Conservation (phyloP, 495 filamentous ascomycete species). For the Penicillium desertorum region DNA sequence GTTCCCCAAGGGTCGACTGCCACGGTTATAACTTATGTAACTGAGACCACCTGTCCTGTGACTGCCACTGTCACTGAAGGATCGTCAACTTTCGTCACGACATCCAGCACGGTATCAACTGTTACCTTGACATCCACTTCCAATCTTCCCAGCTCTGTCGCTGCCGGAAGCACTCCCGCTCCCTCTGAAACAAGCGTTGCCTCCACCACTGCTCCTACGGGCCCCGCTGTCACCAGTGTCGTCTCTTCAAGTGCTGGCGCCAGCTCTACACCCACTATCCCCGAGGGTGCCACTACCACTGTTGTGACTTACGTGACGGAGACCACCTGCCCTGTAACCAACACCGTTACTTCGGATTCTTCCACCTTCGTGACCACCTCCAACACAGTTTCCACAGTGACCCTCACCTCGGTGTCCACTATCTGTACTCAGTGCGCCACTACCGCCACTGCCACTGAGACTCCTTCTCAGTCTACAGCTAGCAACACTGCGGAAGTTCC, state of each 20-base stretch:
- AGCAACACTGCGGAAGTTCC: slow-evolving; percentile 13
- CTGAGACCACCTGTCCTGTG: slow-evolving; percentile 46
- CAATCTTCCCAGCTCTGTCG: slow-evolving; percentile 10
- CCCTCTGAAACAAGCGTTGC: slow-evolving; percentile 10
- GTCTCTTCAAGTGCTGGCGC: slow-evolving; percentile 17
- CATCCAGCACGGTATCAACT: slow-evolving; percentile 43
- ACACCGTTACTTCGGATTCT: slow-evolving; percentile 16
- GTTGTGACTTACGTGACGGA: slow-evolving; percentile 37
- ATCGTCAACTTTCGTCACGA: slow-evolving; percentile 33
- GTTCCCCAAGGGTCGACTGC: slow-evolving; percentile 22
- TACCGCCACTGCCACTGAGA: background rate
- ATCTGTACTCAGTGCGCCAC: slow-evolving; percentile 37
- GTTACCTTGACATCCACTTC: slow-evolving; percentile 31
- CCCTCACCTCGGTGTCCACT: slow-evolving; percentile 39
- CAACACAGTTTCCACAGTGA: slow-evolving; percentile 40
- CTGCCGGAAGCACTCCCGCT: slow-evolving; percentile 10
- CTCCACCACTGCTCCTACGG: slow-evolving; percentile 7
- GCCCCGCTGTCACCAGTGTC: slow-evolving; percentile 22
- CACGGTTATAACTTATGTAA: slow-evolving; percentile 36
- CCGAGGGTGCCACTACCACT: slow-evolving; percentile 28
- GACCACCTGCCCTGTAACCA: slow-evolving; percentile 29
- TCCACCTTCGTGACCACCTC: slow-evolving; percentile 36
- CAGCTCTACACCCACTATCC: slow-evolving; percentile 10
- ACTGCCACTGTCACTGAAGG: slow-evolving; percentile 40
- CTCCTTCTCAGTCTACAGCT: background rate